phyloP scores from a whole-genome alignment of 169 alveolate species.

The Plasmodium gonderi region DNA sequence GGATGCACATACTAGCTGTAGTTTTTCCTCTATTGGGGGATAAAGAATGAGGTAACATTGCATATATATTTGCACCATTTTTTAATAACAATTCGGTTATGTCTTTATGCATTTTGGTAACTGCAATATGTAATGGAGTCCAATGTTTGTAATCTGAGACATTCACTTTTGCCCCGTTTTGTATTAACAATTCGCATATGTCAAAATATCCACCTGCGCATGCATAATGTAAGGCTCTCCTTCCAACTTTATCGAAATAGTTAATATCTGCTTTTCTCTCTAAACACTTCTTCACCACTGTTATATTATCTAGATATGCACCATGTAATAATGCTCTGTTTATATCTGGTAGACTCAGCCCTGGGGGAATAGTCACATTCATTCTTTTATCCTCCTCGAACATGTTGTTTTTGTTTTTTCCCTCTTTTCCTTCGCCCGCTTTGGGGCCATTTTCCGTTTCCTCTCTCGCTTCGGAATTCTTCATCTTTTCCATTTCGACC shows the following conservation, averaged over 20 bases:
- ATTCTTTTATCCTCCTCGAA: conserved; percentile 19
- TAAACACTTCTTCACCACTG: conserved; percentile 76
- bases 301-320: conserved; percentile 86
- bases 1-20: conserved; percentile 86
- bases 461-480: too few species aligned
- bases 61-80: conserved; percentile 82
- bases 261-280: conserved; percentile 79
- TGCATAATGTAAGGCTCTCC: conserved; percentile 90
- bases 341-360: conserved; percentile 72
- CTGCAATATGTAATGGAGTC: conserved; percentile 90
- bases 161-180: conserved; percentile 84
- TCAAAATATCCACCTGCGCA: conserved; percentile 86
- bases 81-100: conserved; percentile 82
- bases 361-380: conserved; percentile 46
- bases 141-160: conserved; percentile 87
- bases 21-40: conserved; percentile 88
- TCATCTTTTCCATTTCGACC: too few species aligned
- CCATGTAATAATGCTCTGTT: conserved; percentile 80
- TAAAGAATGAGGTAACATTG: conserved; percentile 87
- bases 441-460: too few species aligned
- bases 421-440: too few species aligned
- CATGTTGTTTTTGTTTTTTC: background rate
- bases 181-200: conserved; percentile 80
- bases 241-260: conserved; percentile 88
- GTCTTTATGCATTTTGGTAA: conserved; percentile 87